These are phyloP conservation scores for Vaccinium macrocarpon DNA, from an alignment of 148 eudicot species.

Conservation along the genomic window DNA sequence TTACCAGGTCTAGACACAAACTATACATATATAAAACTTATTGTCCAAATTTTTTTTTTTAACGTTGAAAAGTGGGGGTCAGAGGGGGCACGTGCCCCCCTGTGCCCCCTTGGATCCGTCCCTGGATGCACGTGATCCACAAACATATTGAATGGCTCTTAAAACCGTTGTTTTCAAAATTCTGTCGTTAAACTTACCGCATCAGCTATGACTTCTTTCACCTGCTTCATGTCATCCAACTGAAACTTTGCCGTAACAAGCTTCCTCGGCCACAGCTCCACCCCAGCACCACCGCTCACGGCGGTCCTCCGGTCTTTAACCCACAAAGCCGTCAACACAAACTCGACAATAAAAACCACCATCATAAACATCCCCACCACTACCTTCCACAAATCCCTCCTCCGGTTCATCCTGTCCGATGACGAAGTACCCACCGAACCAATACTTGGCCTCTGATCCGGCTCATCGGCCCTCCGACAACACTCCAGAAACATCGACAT, in stretches of 20 bases:
- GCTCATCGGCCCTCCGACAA: conserved; percentile 34
- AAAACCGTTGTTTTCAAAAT: neutral
- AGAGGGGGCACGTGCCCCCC: too few relatives aligned
- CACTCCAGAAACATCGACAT: conserved; percentile 58
- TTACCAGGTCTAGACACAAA: too few relatives aligned
- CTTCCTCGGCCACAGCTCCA: conserved; percentile 77
- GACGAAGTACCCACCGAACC: conserved; percentile 17
- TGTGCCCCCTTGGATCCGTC: too few relatives aligned
- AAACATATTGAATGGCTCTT: too few relatives aligned
- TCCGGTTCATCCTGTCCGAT: conserved; percentile 13
- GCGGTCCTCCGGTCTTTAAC: conserved; percentile 49
- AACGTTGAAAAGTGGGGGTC: too few relatives aligned
- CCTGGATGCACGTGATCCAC: too few relatives aligned
- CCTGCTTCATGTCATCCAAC: conserved; percentile 61
- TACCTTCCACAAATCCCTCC: conserved; percentile 26
- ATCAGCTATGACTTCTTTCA: conserved; percentile 44
- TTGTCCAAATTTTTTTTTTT: too few relatives aligned
- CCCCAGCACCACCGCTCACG: conserved; percentile 72
- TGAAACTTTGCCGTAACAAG: conserved; percentile 57
- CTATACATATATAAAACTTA: too few relatives aligned
- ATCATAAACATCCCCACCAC: conserved; percentile 45
- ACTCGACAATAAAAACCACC: conserved; percentile 37
- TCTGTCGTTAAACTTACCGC: conserved; percentile 40
- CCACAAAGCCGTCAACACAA: conserved; percentile 47
- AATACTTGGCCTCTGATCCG: conserved; percentile 23